These are phyloP conservation scores for Beauveria australis DNA, from an alignment of 2,329 filamentous ascomycete genomes.

Conservation along the genomic window DNA sequence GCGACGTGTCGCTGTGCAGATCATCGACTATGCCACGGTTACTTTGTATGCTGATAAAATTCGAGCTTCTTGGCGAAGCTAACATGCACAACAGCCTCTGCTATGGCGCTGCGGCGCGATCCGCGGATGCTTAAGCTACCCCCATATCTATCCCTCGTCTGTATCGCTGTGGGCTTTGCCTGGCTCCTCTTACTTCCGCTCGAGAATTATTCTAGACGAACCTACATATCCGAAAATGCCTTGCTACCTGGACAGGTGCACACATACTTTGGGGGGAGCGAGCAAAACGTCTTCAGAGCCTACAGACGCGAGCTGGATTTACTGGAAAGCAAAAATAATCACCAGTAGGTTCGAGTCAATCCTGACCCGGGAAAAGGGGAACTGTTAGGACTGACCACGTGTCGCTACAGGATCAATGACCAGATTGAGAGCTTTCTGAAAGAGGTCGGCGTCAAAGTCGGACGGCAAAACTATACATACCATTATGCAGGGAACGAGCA, in stretches of 20 bases:
- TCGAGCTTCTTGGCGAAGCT: neutral
- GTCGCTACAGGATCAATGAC: constrained; percentile 48
- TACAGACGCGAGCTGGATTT: constrained; percentile 76
- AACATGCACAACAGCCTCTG: constrained; percentile 36
- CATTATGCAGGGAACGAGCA: constrained; percentile 65
- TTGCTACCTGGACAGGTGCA: constrained; percentile 93
- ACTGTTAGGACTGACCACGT: neutral
- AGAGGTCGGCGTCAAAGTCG: constrained; percentile 76
- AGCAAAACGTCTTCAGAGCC: constrained; percentile 88
- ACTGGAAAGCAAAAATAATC: constrained; percentile 45
- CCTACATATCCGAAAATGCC: constrained; percentile 97
- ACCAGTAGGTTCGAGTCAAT: constrained; percentile 34
- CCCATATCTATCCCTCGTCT: constrained; percentile 78
- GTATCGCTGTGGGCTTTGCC: constrained; percentile 73
- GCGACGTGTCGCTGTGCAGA: neutral
- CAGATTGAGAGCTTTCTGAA: constrained; percentile 68
- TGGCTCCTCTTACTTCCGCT: constrained; percentile 89
- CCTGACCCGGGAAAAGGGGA: neutral
- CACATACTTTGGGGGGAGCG: constrained; percentile 93
- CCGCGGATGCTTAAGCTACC: constrained; percentile 75
- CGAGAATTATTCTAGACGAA: constrained; percentile 81
- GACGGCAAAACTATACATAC: constrained; percentile 82
- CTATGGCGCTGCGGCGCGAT: constrained; percentile 67
- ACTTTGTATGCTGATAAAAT: constrained; percentile 34
- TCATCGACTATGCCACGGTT: constrained; percentile 41